These are phyloP conservation scores for Candida alai DNA, from an alignment of 805 yeast genomes.

Conservation along the genomic window DNA sequence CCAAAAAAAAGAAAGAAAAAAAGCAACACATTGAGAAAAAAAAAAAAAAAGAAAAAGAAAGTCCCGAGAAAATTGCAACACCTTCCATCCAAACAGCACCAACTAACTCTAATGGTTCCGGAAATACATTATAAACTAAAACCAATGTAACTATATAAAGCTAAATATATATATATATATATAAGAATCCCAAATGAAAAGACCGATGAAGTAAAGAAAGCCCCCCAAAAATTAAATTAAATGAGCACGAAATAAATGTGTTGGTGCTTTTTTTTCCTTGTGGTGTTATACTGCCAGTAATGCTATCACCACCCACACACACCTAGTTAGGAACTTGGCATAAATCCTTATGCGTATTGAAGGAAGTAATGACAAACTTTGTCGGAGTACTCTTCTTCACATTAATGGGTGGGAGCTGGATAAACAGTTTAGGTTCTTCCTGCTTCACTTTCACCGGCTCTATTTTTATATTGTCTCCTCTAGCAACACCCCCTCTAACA, in stretches of 20 bases:
- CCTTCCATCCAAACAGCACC: background rate
- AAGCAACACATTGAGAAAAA: background rate
- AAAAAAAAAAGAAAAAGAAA: constrained; percentile 3
- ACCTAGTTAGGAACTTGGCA: constrained; percentile 15
- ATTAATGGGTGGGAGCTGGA: constrained; percentile 4
- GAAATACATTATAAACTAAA: background rate
- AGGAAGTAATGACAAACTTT: constrained; percentile 33
- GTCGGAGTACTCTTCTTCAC: constrained; percentile 7
- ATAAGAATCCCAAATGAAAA: background rate
- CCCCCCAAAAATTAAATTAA: background rate
- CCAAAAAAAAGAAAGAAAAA: constrained; percentile 1
- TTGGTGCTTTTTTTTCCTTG: background rate
- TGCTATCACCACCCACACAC: background rate
- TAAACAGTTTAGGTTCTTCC: background rate
- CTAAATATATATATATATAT: background rate
- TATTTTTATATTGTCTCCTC: no score
- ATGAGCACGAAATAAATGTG: background rate
- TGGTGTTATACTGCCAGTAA: no score
- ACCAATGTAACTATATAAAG: background rate
- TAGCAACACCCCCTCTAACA: constrained; percentile 11
- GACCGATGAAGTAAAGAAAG: background rate
- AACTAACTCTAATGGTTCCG: background rate
- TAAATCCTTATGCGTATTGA: constrained; percentile 26
- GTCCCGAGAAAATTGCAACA: background rate
- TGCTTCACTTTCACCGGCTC: constrained; percentile 2